phyloP scores from a whole-genome alignment of 345 rosid genomes.

The Rhodamnia argentea region DNA sequence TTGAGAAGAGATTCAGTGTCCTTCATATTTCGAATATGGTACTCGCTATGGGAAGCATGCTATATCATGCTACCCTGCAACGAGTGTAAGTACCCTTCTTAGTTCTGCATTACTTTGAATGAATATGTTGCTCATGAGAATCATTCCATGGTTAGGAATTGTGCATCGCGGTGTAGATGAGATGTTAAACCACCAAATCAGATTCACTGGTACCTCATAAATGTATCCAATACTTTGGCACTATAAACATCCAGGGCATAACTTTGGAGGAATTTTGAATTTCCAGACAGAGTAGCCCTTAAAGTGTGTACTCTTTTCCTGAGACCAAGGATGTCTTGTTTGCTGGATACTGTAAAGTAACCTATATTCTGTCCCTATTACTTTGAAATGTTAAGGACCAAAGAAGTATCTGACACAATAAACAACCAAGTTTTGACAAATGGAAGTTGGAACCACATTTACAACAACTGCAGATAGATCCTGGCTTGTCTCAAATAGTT shows the following conservation, averaged over 20 bases:
- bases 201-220: not conserved
- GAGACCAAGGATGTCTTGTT: not conserved
- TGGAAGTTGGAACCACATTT: not conserved
- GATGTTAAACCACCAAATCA: not conserved
- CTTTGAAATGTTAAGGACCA: not conserved
- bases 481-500: not conserved
- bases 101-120: not conserved
- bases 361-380: not conserved
- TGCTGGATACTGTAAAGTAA: not conserved
- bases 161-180: not conserved
- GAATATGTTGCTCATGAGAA: not conserved
- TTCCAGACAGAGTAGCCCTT: not conserved
- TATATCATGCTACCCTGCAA: constrained; percentile 77
- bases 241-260: not conserved
- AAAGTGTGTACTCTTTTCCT: not conserved
- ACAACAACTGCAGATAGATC: not conserved
- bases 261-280: not conserved
- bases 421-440: not conserved
- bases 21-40: constrained; percentile 87
- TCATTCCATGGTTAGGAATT: not conserved
- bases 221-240: not conserved
- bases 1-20: constrained; percentile 90
- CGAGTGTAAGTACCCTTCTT: constrained; percentile 41
- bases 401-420: not conserved
- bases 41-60: constrained; percentile 90